Evolutionary conservation across 495 filamentous ascomycete species (phyloP).

Genomic region (Hypoxylon rickii): DNA sequence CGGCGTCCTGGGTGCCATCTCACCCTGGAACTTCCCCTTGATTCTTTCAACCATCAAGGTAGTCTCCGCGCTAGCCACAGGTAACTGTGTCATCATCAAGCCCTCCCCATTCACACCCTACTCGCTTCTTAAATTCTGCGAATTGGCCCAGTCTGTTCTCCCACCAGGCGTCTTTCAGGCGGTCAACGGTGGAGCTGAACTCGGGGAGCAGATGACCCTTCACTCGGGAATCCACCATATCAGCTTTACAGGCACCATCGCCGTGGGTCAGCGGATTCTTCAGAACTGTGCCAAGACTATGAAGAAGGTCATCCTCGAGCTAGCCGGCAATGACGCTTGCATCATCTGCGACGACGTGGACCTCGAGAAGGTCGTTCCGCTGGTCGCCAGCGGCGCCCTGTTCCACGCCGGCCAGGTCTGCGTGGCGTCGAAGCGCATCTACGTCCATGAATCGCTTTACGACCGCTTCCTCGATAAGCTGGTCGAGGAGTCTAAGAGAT

Average conservation of each 20-base stretch:
- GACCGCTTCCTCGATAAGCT: slow-evolving; percentile 61
- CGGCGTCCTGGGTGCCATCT: slow-evolving; percentile 58
- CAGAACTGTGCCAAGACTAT: slow-evolving; percentile 62
- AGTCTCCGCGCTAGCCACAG: slow-evolving; percentile 59
- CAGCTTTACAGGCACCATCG: slow-evolving; percentile 68
- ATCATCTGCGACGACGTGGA: slow-evolving; percentile 70
- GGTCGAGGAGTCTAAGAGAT: slow-evolving; percentile 57
- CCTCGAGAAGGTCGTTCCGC: slow-evolving; percentile 60
- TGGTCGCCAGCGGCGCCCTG: slow-evolving; percentile 56
- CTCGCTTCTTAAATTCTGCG: slow-evolving; percentile 64
- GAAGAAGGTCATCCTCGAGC: slow-evolving; percentile 57
- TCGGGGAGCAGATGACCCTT: slow-evolving; percentile 61
- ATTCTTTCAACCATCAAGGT: slow-evolving; percentile 61
- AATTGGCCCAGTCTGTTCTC: slow-evolving; percentile 63
- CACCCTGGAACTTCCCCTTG: slow-evolving; percentile 70
- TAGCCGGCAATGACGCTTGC: slow-evolving; percentile 71
- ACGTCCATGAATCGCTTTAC: slow-evolving; percentile 71
- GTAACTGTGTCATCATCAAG: slow-evolving; percentile 68
- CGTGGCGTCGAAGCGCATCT: slow-evolving; percentile 64
- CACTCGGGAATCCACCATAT: slow-evolving; percentile 70
- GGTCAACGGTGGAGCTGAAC: slow-evolving; percentile 66
- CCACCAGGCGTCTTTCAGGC: slow-evolving; percentile 71
- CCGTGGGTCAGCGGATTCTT: slow-evolving; percentile 68
- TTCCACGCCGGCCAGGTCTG: slow-evolving; percentile 65
- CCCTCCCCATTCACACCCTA: slow-evolving; percentile 70